Base-by-base conservation (phyloP, 495 filamentous ascomycete species). In the Terfezia claveryi region DNA sequence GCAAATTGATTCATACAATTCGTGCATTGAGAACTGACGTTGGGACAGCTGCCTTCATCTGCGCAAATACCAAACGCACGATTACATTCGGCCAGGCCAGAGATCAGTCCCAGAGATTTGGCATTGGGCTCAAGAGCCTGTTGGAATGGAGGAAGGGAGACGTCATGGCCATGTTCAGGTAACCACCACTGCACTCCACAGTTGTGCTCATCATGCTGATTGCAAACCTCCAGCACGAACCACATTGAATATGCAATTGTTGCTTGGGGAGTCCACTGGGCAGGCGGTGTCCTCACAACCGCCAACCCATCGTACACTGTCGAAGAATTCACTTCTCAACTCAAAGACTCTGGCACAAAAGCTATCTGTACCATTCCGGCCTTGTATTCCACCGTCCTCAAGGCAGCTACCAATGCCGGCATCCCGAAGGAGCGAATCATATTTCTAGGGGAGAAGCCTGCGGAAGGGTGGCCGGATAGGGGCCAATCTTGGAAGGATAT, bases 221-320 rank as follows among this genome's bases (percentile, higher is more conserved):
- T 32, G 27, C 27, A 32, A 1, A 32, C 27, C 27, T 32, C 72
- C 64, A 78, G 79, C 3, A 80, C 85, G 49, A 93, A 89, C 63
- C 77, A 73, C 62, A 80, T 89, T 60, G 83, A 89, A 64, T 78
- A 78, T 37, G 74, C 81, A 17, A 69, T 73, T 4, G 67, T 91
- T 51, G 83, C 72, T 65, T 88, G 84, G 74, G 89, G 87, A 23
- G 71, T 76, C 10, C 78, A 82, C 60, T 95, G 85, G 82, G 83
- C 87, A 0, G 89, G 87, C 50, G 89, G 85, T 17, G 70, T 81
- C 51, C 64, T 85, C 16, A 85, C 81, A 2, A 83, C 91, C 0
- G 87, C 86, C 10, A 95, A 95, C 65, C 88, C 91, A 23, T n/a
- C 76, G 2, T 95, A 95, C 68, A 92, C 82, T 1, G 76, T 72